Percentiles rank a stretch among this genome's conserved stretches.
Conservation (phyloP, 441 rosid species). For the Manihot esculenta region DNA sequence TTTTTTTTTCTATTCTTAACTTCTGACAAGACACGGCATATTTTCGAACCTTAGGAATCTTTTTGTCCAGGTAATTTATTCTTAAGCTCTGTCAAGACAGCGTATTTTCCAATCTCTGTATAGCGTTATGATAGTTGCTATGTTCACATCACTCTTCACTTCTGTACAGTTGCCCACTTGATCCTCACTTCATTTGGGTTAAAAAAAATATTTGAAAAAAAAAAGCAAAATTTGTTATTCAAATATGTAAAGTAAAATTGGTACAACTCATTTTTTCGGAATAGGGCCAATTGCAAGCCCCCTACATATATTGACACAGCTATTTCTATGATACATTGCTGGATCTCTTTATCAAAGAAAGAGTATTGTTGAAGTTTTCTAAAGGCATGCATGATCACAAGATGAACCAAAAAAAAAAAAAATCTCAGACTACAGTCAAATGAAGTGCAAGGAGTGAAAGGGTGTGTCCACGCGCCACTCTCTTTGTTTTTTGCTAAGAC, state of each 20-base stretch:
- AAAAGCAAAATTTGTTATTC: background rate
- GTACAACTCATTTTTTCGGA: background rate
- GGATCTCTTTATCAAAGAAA: no score
- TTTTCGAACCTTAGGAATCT: background rate
- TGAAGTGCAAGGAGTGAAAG: slow-evolving; percentile 58
- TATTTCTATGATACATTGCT: background rate
- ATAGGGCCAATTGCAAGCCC: background rate
- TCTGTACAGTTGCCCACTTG: background rate
- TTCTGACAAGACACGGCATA: background rate
- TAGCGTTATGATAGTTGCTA: background rate
- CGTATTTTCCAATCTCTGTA: background rate
- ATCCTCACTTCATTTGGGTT: no score
- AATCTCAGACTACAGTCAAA: slow-evolving; percentile 57
- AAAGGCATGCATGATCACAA: background rate
- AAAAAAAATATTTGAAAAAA: background rate
- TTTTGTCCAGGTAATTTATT: background rate
- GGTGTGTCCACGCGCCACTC: slow-evolving; percentile 68
- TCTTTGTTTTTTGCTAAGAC: slow-evolving; percentile 71
- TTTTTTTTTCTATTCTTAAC: background rate
- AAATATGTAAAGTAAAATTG: background rate
- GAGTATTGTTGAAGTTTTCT: background rate
- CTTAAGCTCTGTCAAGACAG: background rate
- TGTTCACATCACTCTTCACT: background rate
- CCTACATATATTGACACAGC: background rate
- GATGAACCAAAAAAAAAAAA: slow-evolving; percentile 8